These are phyloP conservation scores for Sarocladium oryzae DNA, from an alignment of 2,329 filamentous ascomycete species.

Conservation along the genomic window DNA sequence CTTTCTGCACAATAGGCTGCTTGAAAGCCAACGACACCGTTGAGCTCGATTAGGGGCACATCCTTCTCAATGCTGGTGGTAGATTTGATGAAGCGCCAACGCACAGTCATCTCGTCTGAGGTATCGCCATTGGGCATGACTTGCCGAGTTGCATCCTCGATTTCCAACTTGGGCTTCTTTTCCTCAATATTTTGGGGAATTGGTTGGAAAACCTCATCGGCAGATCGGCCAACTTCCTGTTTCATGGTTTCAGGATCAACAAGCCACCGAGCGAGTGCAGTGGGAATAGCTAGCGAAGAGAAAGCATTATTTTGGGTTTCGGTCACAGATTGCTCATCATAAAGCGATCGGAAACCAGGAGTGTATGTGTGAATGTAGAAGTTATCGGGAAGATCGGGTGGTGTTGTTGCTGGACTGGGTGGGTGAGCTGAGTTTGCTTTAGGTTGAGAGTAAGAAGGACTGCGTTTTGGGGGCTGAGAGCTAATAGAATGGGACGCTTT, in stretches of 20 bases:
- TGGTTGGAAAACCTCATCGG: constrained; percentile 61
- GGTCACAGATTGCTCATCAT: constrained; percentile 54
- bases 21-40: constrained; percentile 68
- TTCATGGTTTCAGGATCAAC: constrained; percentile 64
- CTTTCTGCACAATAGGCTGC: constrained; percentile 63
- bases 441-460: constrained; percentile 58
- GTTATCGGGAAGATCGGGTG: constrained; percentile 58
- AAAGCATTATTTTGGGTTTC: constrained; percentile 69
- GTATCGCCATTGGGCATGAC: not conserved
- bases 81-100: constrained; percentile 61
- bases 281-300: constrained; percentile 67
- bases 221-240: constrained; percentile 59
- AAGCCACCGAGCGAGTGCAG: constrained; percentile 71
- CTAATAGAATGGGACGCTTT: constrained; percentile 70
- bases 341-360: constrained; percentile 66
- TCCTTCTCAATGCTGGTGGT: constrained; percentile 48
- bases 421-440: constrained; percentile 52
- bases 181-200: constrained; percentile 37
- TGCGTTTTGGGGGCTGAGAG: constrained; percentile 59
- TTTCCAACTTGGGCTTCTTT: constrained; percentile 35
- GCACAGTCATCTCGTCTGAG: constrained; percentile 34
- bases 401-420: constrained; percentile 71
- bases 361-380: constrained; percentile 65
- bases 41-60: constrained; percentile 61
- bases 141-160: constrained; percentile 40